A percentile compares a stretch with the other conserved stretches of the same genome.
These are phyloP conservation scores for Globisporangium paddicum DNA, from an alignment of 352 stramenopile genomes.

Conservation along the genomic window DNA sequence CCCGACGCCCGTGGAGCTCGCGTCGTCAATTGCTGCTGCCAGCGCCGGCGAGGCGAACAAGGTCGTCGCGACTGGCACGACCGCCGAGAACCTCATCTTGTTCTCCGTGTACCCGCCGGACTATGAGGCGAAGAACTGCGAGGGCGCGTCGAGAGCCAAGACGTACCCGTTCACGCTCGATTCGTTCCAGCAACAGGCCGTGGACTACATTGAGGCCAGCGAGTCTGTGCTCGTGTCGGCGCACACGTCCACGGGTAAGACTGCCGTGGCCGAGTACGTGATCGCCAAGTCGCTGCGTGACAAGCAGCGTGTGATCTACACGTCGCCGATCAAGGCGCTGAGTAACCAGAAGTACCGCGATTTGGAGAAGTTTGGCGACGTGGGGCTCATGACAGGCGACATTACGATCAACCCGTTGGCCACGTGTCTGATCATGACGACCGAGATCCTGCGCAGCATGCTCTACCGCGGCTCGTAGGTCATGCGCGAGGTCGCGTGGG, in stretches of 20 bases:
- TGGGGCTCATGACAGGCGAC: constrained; percentile 99
- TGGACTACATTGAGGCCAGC: constrained; percentile 95
- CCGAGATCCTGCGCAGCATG: constrained; percentile 98
- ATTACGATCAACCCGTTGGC: constrained; percentile 99
- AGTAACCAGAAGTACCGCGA: constrained; percentile 99
- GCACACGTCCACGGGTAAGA: constrained; percentile 98
- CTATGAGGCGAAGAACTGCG: constrained; percentile 40
- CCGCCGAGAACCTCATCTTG: constrained; percentile 94
- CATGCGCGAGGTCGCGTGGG: constrained; percentile 98
- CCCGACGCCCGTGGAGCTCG: constrained; percentile 34
- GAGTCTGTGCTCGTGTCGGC: constrained; percentile 98
- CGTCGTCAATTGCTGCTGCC: constrained; percentile 1
- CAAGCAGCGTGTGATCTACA: constrained; percentile 97
- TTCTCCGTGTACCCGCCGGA: constrained; percentile 91
- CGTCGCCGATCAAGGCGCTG: constrained; percentile 99
- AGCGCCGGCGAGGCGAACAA: constrained; percentile 23
- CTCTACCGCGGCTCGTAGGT: constrained; percentile 98
- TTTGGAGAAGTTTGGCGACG: constrained; percentile 93
- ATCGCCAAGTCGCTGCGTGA: constrained; percentile 96
- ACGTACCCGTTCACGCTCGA: constrained; percentile 98
- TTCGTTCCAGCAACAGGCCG: constrained; percentile 96
- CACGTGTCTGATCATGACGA: constrained; percentile 97
- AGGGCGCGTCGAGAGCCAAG: constrained; percentile 85
- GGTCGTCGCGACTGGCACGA: constrained; percentile 90
- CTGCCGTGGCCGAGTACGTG: constrained; percentile 97